phyloP scores from a whole-genome alignment of 352 stramenopile species.

The Halophytophthora polymorphica region DNA sequence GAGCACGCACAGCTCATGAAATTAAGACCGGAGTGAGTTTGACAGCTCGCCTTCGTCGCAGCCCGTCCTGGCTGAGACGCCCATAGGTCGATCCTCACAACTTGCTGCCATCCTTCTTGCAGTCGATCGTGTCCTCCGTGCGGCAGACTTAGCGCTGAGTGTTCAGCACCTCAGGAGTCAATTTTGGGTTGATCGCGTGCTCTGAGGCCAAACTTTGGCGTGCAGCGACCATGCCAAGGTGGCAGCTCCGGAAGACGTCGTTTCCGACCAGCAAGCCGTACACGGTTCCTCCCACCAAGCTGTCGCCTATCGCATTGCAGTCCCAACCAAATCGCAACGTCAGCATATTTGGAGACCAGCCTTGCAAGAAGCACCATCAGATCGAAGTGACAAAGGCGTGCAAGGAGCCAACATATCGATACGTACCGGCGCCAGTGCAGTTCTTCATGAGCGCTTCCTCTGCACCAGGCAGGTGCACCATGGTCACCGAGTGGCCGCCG shows the following conservation, averaged over 20 bases:
- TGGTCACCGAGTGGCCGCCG: constrained; percentile 34
- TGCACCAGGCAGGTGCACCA: constrained; percentile 63
- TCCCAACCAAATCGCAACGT: neutral
- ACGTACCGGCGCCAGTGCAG: constrained; percentile 69
- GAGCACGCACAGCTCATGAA: too few species aligned
- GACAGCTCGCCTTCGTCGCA: neutral
- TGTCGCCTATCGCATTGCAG: constrained; percentile 48
- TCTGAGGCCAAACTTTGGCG: constrained; percentile 64
- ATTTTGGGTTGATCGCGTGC: constrained; percentile 56
- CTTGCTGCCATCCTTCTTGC: too few species aligned
- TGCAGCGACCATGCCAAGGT: constrained; percentile 75
- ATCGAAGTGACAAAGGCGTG: too few species aligned
- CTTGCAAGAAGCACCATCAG: too few species aligned
- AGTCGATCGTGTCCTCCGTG: neutral
- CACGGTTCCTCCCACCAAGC: constrained; percentile 71
- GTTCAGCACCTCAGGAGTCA: constrained; percentile 38
- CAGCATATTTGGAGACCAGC: too few species aligned
- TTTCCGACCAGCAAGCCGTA: constrained; percentile 64
- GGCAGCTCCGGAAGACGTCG: constrained; percentile 62
- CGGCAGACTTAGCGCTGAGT: constrained; percentile 12
- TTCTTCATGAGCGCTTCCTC: constrained; percentile 56
- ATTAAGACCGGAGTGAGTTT: neutral
- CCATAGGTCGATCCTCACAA: too few species aligned
- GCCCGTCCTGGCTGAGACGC: too few species aligned
- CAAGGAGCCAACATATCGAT: too few species aligned